phyloP scores from a whole-genome alignment of 768 basidiomycete species.

The Porphyrellus cyaneotinctus region DNA sequence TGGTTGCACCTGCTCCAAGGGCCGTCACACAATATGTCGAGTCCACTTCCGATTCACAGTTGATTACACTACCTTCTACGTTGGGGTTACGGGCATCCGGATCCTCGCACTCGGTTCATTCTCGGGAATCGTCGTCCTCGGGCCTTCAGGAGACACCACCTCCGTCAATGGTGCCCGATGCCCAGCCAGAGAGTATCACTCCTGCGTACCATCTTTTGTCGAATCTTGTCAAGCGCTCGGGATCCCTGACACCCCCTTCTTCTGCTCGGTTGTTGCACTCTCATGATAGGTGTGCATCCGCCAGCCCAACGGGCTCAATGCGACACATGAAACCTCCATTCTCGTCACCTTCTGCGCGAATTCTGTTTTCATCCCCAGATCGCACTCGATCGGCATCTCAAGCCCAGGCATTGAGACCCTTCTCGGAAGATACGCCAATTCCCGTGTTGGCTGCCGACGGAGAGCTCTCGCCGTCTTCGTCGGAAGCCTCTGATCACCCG shows the following conservation, averaged over 20 bases:
- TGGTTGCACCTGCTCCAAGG: constrained; percentile 66
- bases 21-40: constrained; percentile 73
- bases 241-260: constrained; percentile 24
- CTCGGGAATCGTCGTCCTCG: constrained; percentile 1
- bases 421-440: constrained; percentile 33
- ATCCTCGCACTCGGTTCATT: constrained; percentile 24
- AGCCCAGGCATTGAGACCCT: constrained; percentile 17
- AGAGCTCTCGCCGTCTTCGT: constrained; percentile 48
- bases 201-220: constrained; percentile 63
- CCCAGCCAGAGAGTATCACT: constrained; percentile 41
- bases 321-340: constrained; percentile 15
- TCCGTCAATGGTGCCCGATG: constrained; percentile 30
- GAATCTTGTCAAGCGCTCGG: constrained; percentile 44
- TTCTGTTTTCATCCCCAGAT: constrained; percentile 10
- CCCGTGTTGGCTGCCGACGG: constrained; percentile 56
- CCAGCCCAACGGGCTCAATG: constrained; percentile 27
- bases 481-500: constrained; percentile 49
- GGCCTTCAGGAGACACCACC: constrained; percentile 1
- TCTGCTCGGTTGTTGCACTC: constrained; percentile 31
- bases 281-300: constrained; percentile 33
- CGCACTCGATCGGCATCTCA: constrained; percentile 7
- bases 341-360: constrained; percentile 15
- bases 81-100: constrained; percentile 52
- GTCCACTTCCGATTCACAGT: constrained; percentile 48
- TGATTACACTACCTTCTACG: constrained; percentile 64